These are phyloP conservation scores for Panaeolus papilionaceus DNA, from an alignment of 768 basidiomycete genomes.

Conservation along the genomic window DNA sequence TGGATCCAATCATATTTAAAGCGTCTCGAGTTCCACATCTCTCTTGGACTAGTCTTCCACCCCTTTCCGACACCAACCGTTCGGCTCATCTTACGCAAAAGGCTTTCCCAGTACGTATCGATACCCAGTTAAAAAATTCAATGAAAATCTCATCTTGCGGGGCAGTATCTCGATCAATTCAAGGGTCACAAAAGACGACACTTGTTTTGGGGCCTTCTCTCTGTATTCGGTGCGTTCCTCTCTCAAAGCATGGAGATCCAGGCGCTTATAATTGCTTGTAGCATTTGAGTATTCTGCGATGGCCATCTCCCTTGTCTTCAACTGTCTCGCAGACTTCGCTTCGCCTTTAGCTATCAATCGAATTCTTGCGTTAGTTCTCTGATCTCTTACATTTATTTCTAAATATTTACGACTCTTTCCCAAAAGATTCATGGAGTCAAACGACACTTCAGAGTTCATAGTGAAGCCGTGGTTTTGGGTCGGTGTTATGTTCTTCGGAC, in stretches of 20 bases:
- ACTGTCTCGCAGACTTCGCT: constrained; percentile 36
- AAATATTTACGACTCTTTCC: neutral
- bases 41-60: constrained; percentile 58
- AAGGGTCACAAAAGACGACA: constrained; percentile 45
- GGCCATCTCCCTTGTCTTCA: constrained; percentile 33
- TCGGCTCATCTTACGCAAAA: constrained; percentile 28
- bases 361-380: constrained; percentile 37
- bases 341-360: constrained; percentile 49
- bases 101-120: constrained; percentile 27
- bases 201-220: constrained; percentile 54
- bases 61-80: constrained; percentile 65
- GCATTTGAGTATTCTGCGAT: constrained; percentile 36
- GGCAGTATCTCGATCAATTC: constrained; percentile 46
- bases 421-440: constrained; percentile 60
- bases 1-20: constrained; percentile 55
- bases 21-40: constrained; percentile 51
- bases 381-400: constrained; percentile 31
- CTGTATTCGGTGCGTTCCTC: constrained; percentile 32
- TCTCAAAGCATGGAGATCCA: neutral
- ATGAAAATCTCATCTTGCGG: constrained; percentile 11
- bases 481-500: constrained; percentile 52
- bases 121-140: constrained; percentile 31
- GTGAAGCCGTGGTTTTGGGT: constrained; percentile 79
- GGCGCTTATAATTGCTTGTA: neutral
- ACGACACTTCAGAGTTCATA: constrained; percentile 51